These are phyloP conservation scores for Arachnopeziza araneosa DNA, from an alignment of 2,329 filamentous ascomycete genomes.

Conservation along the genomic window DNA sequence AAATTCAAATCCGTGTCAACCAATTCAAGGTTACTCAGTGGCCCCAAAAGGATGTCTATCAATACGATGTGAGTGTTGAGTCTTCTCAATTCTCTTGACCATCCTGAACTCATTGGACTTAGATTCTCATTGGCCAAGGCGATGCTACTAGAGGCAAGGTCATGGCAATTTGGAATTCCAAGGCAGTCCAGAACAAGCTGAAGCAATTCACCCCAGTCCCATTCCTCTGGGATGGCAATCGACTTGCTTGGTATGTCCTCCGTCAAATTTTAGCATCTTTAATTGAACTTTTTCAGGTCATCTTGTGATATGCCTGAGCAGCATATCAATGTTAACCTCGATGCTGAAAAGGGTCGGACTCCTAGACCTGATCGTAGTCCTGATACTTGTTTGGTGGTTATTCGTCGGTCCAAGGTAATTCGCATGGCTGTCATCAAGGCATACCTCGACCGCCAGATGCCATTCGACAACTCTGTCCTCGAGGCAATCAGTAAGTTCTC, in stretches of 20 bases:
- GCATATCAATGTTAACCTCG: conserved; percentile 64
- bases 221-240: conserved; percentile 78
- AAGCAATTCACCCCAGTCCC: conserved; percentile 36
- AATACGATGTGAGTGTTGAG: conserved; percentile 70
- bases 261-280: background rate
- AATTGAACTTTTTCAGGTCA: conserved; percentile 18
- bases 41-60: conserved; percentile 59
- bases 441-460: conserved; percentile 57
- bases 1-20: conserved; percentile 58
- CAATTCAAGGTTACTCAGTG: conserved; percentile 63
- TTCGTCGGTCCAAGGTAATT: conserved; percentile 62
- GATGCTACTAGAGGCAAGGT: conserved; percentile 59
- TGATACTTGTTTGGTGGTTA: conserved; percentile 52
- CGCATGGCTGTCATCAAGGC: conserved; percentile 58
- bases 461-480: conserved; percentile 62
- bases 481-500: conserved; percentile 64
- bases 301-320: conserved; percentile 43
- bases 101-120: background rate
- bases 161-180: conserved; percentile 70
- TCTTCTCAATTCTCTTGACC: background rate
- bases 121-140: conserved; percentile 63
- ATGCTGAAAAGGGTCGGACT: conserved; percentile 48
- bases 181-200: conserved; percentile 50
- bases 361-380: conserved; percentile 20
- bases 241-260: conserved; percentile 69